phyloP scores from a whole-genome alignment of 208 protist species.

The Leishmania aethiopica region DNA sequence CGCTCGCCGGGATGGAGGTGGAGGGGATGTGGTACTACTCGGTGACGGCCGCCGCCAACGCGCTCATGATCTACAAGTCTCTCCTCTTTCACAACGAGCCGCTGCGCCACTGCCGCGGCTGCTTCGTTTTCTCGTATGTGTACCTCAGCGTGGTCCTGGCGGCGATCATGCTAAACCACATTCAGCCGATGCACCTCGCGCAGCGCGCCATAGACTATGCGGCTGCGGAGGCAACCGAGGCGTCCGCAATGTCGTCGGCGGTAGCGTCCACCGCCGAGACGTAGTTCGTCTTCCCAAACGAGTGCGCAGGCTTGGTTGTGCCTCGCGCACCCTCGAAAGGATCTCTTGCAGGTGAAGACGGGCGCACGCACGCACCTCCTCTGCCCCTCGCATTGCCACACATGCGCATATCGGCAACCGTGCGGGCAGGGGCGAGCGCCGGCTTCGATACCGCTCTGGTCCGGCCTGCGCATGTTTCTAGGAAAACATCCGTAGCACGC shows the following conservation, averaged over 20 bases:
- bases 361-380: background rate
- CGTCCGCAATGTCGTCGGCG: background rate
- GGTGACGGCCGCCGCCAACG: conserved; percentile 50
- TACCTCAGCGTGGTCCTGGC: conserved; percentile 79
- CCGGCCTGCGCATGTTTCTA: background rate
- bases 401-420: background rate
- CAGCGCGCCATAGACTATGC: conserved; percentile 27
- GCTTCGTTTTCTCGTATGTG: conserved; percentile 91
- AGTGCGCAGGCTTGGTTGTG: background rate
- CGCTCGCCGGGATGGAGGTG: conserved; percentile 44
- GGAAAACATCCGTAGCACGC: background rate
- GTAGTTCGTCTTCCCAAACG: background rate
- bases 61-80: conserved; percentile 87
- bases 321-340: background rate
- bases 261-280: conserved; percentile 1
- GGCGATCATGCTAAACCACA: conserved; percentile 79
- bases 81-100: conserved; percentile 80
- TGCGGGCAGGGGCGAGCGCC: background rate
- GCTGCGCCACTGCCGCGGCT: conserved; percentile 80
- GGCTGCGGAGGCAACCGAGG: conserved; percentile 15
- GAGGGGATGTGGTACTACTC: conserved; percentile 83
- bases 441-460: background rate
- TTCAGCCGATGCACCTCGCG: conserved; percentile 60
- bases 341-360: background rate
- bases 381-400: background rate